These are phyloP conservation scores for Cercospora beticola DNA, from an alignment of 2,329 filamentous ascomycete genomes.

Conservation along the genomic window DNA sequence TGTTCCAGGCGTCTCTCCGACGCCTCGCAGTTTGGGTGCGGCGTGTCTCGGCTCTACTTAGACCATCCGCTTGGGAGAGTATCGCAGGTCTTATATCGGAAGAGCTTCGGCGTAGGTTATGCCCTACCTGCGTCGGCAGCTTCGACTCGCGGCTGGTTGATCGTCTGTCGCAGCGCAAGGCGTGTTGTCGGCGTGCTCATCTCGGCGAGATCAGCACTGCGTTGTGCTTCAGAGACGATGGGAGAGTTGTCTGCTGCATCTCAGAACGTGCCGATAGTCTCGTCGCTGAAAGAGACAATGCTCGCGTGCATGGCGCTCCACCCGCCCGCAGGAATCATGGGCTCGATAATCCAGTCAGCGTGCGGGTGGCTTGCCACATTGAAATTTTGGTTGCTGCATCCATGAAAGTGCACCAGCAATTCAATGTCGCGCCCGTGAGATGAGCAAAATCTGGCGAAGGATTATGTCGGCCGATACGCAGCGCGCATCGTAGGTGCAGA, in stretches of 20 bases:
- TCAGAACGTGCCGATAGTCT: not conserved
- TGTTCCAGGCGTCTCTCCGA: not conserved
- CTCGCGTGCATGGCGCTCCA: not conserved
- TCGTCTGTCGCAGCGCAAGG: not conserved
- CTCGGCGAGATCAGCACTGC: not conserved
- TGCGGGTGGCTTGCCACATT: not conserved
- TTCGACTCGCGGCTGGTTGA: not conserved
- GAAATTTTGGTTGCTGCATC: not conserved
- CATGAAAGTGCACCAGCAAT: not conserved
- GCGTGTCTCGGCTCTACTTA: conserved; percentile 1
- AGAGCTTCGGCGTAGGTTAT: not conserved
- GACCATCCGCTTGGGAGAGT: not conserved
- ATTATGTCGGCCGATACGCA: not conserved
- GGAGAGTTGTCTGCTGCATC: not conserved
- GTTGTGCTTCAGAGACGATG: not conserved
- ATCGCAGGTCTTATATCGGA: not conserved
- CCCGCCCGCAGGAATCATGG: not conserved
- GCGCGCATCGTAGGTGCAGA: not conserved
- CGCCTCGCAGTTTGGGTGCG: not conserved
- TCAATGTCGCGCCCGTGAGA: not conserved
- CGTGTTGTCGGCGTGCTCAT: not conserved
- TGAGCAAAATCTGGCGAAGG: not conserved
- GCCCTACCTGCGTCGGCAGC: not conserved
- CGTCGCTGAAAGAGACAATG: not conserved
- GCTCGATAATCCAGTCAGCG: not conserved